These are phyloP conservation scores for Fusarium phyllophilum DNA, from an alignment of 2,329 filamentous ascomycete species.

Conservation along the genomic window DNA sequence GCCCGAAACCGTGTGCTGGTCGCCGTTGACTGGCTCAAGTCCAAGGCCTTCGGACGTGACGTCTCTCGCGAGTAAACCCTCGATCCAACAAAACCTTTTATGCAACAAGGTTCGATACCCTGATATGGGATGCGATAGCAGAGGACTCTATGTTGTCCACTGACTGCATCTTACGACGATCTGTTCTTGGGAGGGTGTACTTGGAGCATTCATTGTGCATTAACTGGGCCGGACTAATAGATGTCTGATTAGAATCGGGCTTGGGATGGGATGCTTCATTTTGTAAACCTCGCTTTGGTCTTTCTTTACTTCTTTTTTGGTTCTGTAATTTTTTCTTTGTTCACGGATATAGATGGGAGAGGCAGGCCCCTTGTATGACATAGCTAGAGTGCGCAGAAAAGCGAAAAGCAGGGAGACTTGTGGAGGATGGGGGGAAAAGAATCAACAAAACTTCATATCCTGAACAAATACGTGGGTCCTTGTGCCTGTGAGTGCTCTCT, in stretches of 20 bases:
- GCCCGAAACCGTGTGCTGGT: slow-evolving; percentile 95
- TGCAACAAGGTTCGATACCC: slow-evolving; percentile 41
- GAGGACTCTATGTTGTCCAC: slow-evolving; percentile 9
- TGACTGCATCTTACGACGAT: slow-evolving; percentile 34
- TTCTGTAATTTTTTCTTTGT: slow-evolving; percentile 39
- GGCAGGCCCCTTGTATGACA: slow-evolving; percentile 39
- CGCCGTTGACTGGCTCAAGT: slow-evolving; percentile 94
- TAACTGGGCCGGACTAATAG: slow-evolving; percentile 45
- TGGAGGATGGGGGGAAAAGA: slow-evolving; percentile 1
- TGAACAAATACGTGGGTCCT: slow-evolving; percentile 13
- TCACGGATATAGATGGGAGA: slow-evolving; percentile 38
- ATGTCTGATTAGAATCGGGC: slow-evolving; percentile 44
- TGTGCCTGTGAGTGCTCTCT: background rate
- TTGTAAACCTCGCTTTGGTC: slow-evolving; percentile 35
- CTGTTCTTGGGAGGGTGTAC: slow-evolving; percentile 45
- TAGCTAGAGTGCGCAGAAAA: slow-evolving; percentile 38
- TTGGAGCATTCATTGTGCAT: slow-evolving; percentile 45
- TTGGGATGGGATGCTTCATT: slow-evolving; percentile 39
- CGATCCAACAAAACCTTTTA: slow-evolving; percentile 34
- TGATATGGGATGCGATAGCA: slow-evolving; percentile 33
- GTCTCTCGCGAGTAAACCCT: slow-evolving; percentile 79
- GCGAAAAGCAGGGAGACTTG: slow-evolving; percentile 31
- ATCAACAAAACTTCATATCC: slow-evolving; percentile 14
- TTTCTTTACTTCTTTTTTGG: slow-evolving; percentile 30
- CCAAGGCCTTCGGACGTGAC: slow-evolving; percentile 95